phyloP scores from a whole-genome alignment of 108 stramenopile species.

The Fistulifera pelliculosa region DNA sequence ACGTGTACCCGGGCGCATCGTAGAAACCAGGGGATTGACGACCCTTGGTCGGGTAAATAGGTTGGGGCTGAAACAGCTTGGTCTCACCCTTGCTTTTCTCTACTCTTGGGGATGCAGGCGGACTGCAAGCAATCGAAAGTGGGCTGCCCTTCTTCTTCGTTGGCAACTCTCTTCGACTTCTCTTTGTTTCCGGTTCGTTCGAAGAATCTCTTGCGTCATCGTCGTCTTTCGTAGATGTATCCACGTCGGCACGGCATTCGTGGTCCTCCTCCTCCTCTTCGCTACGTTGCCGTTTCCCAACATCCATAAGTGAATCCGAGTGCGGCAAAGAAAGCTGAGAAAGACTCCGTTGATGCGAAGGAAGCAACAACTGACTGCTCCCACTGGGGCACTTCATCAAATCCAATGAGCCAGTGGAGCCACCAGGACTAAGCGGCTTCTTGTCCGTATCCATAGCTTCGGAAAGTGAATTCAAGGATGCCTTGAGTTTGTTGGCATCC shows the following conservation, averaged over 20 bases:
- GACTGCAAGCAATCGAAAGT: slow-evolving; percentile 42
- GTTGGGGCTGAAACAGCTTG: slow-evolving; percentile 8
- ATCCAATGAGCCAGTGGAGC: slow-evolving; percentile 29
- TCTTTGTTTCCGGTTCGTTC: not conserved
- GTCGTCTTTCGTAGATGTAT: slow-evolving; percentile 9
- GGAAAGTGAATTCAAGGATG: slow-evolving; percentile 39
- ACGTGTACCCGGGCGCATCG: slow-evolving; percentile 36
- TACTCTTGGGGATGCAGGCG: slow-evolving; percentile 16
- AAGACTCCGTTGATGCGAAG: slow-evolving; percentile 15
- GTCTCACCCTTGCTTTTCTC: slow-evolving; percentile 3
- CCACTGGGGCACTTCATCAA: slow-evolving; percentile 52
- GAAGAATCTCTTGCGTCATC: not conserved
- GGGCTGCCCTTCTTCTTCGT: slow-evolving; percentile 29
- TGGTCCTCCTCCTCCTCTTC: slow-evolving; percentile 15
- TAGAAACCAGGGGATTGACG: slow-evolving; percentile 12
- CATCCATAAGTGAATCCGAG: not conserved
- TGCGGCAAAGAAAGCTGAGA: not conserved
- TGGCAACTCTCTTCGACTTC: slow-evolving; percentile 1
- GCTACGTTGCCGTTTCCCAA: slow-evolving; percentile 16
- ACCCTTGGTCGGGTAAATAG: slow-evolving; percentile 2
- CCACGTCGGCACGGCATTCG: slow-evolving; percentile 18
- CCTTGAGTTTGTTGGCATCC: slow-evolving; percentile 15
- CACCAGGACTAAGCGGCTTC: slow-evolving; percentile 17
- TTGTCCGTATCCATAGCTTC: slow-evolving; percentile 34
- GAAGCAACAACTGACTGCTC: slow-evolving; percentile 35